Base-by-base conservation (phyloP, 2,329 filamentous ascomycete genomes). In the Colletotrichum tanaceti region DNA sequence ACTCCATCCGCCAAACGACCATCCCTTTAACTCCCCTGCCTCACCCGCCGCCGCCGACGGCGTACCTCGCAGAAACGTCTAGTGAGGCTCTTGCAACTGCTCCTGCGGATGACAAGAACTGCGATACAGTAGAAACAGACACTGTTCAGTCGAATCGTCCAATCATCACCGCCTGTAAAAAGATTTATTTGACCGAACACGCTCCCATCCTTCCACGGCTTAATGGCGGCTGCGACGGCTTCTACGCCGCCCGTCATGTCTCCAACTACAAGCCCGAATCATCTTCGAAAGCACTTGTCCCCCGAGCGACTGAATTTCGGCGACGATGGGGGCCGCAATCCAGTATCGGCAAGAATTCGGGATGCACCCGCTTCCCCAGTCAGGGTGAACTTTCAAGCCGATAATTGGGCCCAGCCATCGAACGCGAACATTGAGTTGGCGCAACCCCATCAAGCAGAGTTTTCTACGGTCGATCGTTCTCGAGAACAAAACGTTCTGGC, bases 321-420 rank as follows among this genome's bases (percentile, higher is more conserved):
- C 70, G 75, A 77, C 63, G 77, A 78, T 70, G 70, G 64, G 44
- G 77, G 77, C 55, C 75, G 75, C 35, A 78, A 79, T 58, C 59
- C 75, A 46, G 79, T 80, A 58, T 81, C 81, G 22, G 80, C 84
- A 28, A 80, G 81, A 68, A 78, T 88, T 68, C 82, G 83, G 70
- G 82, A 85, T 58, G 81, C 83, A 18, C 87, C 87, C 38, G 80
- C 84, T 35, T 89, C 87, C 47, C 87, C 88, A 20, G 85, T 87
- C 64, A 82, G 80, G 65, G 82, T 89, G 62, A 87, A 85, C 73
- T 83, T 86, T 63, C 84, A 85, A 58, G 77, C 81, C 28, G 85
- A 86, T 49, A 81, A 84, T 74, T 88, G 84, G 84, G 79, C 80
- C 22, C 81, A 81, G 72, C 83, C 86, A 24, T 85, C 84, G 38